phyloP scores from a whole-genome alignment of 345 rosid species.

The Kernera saxatilis region DNA sequence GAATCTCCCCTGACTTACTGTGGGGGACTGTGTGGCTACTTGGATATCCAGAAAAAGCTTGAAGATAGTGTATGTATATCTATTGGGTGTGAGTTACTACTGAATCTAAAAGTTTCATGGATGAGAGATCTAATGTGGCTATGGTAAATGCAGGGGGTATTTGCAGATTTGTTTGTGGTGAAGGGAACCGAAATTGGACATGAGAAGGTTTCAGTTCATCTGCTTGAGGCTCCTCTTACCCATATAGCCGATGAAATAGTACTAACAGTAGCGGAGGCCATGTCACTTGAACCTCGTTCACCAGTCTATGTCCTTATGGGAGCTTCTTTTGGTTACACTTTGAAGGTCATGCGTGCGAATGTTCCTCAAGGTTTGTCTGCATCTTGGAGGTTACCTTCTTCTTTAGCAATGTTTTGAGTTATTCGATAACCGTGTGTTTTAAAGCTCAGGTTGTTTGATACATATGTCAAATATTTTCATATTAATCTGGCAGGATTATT shows the following conservation, averaged over 20 bases:
- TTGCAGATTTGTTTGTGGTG: slow-evolving; percentile 79
- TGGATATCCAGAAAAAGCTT: slow-evolving; percentile 69
- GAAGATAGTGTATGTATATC: slow-evolving; percentile 66
- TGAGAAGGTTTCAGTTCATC: slow-evolving; percentile 77
- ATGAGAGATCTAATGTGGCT: slow-evolving; percentile 6
- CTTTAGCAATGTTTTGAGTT: neutral
- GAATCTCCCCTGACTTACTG: slow-evolving; percentile 91
- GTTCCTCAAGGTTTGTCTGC: slow-evolving; percentile 63
- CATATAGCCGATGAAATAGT: slow-evolving; percentile 66
- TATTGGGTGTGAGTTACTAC: neutral
- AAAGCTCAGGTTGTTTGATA: neutral
- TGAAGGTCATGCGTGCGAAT: slow-evolving; percentile 76
- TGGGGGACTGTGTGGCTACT: slow-evolving; percentile 85
- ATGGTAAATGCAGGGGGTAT: slow-evolving; percentile 62
- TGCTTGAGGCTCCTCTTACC: slow-evolving; percentile 61
- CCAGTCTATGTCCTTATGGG: slow-evolving; percentile 83
- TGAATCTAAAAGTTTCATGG: slow-evolving; percentile 5
- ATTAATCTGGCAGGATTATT: neutral
- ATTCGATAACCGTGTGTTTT: neutral
- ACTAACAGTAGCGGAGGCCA: slow-evolving; percentile 92
- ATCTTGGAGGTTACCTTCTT: neutral
- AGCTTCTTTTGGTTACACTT: slow-evolving; percentile 60
- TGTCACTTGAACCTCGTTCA: slow-evolving; percentile 86
- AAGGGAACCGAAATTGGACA: slow-evolving; percentile 81
- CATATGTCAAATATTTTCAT: neutral